These are phyloP conservation scores for Castanea crenata DNA, from an alignment of 306 rosid species.

Conservation along the genomic window DNA sequence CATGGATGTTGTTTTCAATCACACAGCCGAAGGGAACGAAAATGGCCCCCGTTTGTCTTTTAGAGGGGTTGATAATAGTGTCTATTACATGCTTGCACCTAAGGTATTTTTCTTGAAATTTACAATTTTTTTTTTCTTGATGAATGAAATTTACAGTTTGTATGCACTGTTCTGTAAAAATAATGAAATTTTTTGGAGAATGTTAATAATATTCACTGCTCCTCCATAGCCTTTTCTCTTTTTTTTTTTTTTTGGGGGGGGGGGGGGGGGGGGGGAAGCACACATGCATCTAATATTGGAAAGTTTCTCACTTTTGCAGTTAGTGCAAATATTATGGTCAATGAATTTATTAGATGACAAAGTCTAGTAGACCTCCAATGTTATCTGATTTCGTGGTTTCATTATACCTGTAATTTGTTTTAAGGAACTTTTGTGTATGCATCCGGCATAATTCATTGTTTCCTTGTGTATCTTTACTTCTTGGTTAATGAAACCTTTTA, in stretches of 20 bases:
- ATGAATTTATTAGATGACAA: not conserved
- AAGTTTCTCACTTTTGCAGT: not conserved
- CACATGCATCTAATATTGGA: not conserved
- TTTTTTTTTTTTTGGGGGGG: not conserved
- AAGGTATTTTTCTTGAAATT: conserved; percentile 52
- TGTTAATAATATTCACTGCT: not conserved
- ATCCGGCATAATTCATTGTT: too few species aligned
- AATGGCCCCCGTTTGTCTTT: conserved; percentile 85
- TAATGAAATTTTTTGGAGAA: conserved; percentile 7
- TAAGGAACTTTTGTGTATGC: too few species aligned
- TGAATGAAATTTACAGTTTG: conserved; percentile 1
- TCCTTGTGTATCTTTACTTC: too few species aligned
- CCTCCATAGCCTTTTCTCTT: not conserved
- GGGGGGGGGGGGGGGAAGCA: too few species aligned
- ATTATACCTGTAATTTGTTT: too few species aligned
- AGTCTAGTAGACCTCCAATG: too few species aligned
- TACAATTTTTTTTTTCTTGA: not conserved
- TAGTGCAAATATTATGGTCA: not conserved
- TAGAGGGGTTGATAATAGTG: conserved; percentile 85
- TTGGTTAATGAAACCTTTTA: too few species aligned
- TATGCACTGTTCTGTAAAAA: conserved; percentile 18
- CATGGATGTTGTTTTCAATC: conserved; percentile 98
- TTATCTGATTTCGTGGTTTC: too few species aligned
- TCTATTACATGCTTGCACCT: conserved; percentile 91
- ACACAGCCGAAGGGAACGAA: conserved; percentile 99